Evolutionary conservation across 2,329 filamentous ascomycete genomes (phyloP).

Genomic region (Leptodontidium sp.): DNA sequence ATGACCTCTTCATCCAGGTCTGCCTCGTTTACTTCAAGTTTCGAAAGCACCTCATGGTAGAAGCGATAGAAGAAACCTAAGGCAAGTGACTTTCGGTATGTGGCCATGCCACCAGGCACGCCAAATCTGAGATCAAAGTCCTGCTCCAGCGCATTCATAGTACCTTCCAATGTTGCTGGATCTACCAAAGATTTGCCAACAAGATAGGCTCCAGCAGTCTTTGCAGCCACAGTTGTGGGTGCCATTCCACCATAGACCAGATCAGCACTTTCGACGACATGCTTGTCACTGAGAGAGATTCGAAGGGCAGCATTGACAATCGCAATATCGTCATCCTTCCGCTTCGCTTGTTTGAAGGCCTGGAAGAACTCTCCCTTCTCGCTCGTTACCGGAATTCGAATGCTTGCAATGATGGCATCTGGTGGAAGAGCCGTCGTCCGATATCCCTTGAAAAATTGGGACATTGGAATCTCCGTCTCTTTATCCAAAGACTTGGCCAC

Average conservation of each 20-base stretch:
- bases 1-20: constrained; percentile 77
- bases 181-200: constrained; percentile 82
- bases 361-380: constrained; percentile 83
- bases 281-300: constrained; percentile 72
- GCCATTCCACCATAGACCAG: constrained; percentile 97
- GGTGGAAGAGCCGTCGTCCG: constrained; percentile 81
- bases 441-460: constrained; percentile 91
- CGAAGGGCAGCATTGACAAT: constrained; percentile 91
- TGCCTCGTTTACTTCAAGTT: constrained; percentile 58
- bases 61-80: constrained; percentile 97
- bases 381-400: constrained; percentile 82
- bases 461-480: constrained; percentile 89
- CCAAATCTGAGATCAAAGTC: constrained; percentile 91
- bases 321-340: constrained; percentile 98
- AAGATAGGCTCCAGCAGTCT: constrained; percentile 77
- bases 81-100: constrained; percentile 89
- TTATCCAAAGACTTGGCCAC: constrained; percentile 79
- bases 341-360: constrained; percentile 95
- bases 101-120: constrained; percentile 97
- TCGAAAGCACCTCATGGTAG: constrained; percentile 84
- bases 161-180: constrained; percentile 83
- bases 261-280: constrained; percentile 76
- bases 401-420: constrained; percentile 84
- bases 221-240: constrained; percentile 86
- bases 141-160: constrained; percentile 86